Base-by-base conservation (phyloP, 345 rosid genomes). In the Arabidopsis suecica region DNA sequence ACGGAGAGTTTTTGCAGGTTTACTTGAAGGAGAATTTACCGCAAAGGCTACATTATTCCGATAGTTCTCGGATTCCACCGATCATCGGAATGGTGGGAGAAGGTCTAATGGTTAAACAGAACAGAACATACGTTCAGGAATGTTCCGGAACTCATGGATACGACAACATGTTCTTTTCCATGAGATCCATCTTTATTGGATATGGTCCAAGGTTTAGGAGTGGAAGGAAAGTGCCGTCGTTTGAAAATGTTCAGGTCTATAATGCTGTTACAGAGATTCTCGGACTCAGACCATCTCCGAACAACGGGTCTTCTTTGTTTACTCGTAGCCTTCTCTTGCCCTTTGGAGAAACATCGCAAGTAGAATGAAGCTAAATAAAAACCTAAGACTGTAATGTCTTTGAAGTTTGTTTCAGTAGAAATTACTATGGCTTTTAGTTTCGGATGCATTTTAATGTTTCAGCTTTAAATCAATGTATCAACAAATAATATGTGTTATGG, bases 141-240 rank as follows among this genome's bases (percentile, higher is more conserved):
- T 93, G 97, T 69, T 93, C 85, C 7, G 98, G 98, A 66, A 81
- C 88, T 6, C 97, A 93, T 71, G 98, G 98, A 12, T 93, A 93
- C 72, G 97, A 93, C 77, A 93, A 89, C 72, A 83, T 88, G 38
- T 6, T 90, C 70, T 93, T 90, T 85, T 93, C 98, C 33, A 93
- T 90, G 98, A 91, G 98, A 78, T 80, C 90, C 22, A 89, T 93
- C 78, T 93, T 90, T 78, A 84, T 93, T 36, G 98, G 89, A 49
- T 96, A 90, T 47, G 98, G 97, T 71, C 97, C 97, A 34, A 82
- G 83, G 82, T 93, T 93, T 72, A 83, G 83, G 5, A 80, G 83
- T 47, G 95, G 97, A 7, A 67, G 33, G 80, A 93, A 93, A 83
- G 95, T 93, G 68, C 95, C 97, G 1, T 93, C 97, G 50, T 93